Conservation (phyloP, 2,329 filamentous ascomycete genomes). For the Colletotrichum lentis region DNA sequence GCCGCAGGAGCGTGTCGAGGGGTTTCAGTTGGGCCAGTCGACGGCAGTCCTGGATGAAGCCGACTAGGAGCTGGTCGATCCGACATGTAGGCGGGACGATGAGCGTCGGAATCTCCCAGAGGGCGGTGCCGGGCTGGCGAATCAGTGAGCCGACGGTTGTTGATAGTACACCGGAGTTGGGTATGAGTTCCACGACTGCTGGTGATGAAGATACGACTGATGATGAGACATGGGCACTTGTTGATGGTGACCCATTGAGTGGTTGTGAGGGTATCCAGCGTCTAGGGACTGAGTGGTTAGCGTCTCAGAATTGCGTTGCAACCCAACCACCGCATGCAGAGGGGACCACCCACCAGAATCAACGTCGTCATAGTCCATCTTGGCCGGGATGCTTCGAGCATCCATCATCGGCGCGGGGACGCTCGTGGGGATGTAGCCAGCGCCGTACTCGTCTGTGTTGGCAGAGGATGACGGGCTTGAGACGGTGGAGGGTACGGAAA, state of each 20-base stretch:
- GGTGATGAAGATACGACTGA: conserved; percentile 38
- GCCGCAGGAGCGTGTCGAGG: conserved; percentile 45
- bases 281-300: conserved; percentile 45
- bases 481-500: conserved; percentile 57
- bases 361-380: conserved; percentile 52
- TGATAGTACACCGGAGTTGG: conserved; percentile 41
- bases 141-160: conserved; percentile 47
- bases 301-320: conserved; percentile 41
- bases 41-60: conserved; percentile 49
- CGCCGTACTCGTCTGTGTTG: conserved; percentile 57
- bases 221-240: conserved; percentile 34
- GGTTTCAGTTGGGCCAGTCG: conserved; percentile 44
- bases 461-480: conserved; percentile 62
- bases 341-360: conserved; percentile 38
- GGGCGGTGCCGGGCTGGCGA: conserved; percentile 39
- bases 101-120: conserved; percentile 48
- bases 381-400: conserved; percentile 46
- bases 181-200: conserved; percentile 39
- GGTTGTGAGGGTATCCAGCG: conserved; percentile 47
- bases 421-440: conserved; percentile 59
- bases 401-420: conserved; percentile 56
- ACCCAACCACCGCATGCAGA: conserved; percentile 31
- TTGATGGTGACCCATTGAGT: conserved; percentile 37
- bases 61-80: conserved; percentile 48
- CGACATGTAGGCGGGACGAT: conserved; percentile 45